Conservation (phyloP, 345 rosid species). For the Lumnitzera littorea region DNA sequence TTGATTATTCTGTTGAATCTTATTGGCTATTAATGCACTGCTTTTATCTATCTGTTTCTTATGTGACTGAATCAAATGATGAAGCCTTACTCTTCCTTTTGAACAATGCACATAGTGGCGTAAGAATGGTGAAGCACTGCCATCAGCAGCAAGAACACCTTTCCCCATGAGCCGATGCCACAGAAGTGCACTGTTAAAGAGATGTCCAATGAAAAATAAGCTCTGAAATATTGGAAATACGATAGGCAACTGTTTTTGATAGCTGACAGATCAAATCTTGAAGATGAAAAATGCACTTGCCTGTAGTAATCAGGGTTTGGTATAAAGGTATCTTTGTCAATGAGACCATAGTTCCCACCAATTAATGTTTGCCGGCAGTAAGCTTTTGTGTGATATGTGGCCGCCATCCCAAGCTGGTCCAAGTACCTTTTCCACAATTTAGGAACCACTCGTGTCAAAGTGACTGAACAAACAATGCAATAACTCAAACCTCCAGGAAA, state of each 20-base stretch:
- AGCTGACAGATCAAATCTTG: too few relatives aligned
- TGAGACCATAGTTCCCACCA: constrained; percentile 92
- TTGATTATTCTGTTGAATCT: too few relatives aligned
- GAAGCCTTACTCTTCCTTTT: constrained; percentile 76
- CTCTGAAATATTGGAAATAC: too few relatives aligned
- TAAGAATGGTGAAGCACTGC: constrained; percentile 45
- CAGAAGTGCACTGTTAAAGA: constrained; percentile 63
- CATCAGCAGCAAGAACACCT: constrained; percentile 54
- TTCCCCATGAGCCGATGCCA: constrained; percentile 98
- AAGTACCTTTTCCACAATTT: constrained; percentile 51
- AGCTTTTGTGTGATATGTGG: constrained; percentile 79
- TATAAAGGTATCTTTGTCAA: constrained; percentile 50
- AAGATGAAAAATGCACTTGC: constrained; percentile 25
- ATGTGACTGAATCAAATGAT: not conserved
- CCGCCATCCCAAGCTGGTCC: constrained; percentile 97
- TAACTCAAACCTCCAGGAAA: not conserved
- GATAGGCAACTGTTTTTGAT: too few relatives aligned
- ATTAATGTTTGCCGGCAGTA: constrained; percentile 94
- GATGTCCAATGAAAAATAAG: not conserved
- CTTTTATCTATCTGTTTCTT: too few relatives aligned
- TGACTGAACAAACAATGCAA: not conserved
- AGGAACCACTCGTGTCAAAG: not conserved
- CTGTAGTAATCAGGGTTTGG: constrained; percentile 99
- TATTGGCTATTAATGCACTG: too few relatives aligned
- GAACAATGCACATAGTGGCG: constrained; percentile 76